Percentiles rank a stretch among this genome's conserved stretches.
Conservation (phyloP, 108 stramenopile genomes). For the Cyclotella choctawhatcheeana region DNA sequence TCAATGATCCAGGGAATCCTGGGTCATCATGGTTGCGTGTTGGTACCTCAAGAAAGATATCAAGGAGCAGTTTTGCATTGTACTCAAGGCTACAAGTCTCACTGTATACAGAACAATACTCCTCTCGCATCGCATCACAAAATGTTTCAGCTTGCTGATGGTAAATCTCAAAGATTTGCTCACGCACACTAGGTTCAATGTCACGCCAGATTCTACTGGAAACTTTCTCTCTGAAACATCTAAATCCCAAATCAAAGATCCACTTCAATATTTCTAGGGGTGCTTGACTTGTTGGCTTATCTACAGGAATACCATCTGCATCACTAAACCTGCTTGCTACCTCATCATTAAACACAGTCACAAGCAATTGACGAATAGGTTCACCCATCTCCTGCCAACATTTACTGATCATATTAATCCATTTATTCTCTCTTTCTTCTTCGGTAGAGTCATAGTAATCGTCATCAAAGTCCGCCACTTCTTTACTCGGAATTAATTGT, state of each 20-base stretch:
- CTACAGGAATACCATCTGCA: neutral
- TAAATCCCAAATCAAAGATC: neutral
- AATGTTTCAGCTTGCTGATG: neutral
- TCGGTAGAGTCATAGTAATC: too few relatives aligned
- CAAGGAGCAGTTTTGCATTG: neutral
- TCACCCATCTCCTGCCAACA: neutral
- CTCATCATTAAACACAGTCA: neutral
- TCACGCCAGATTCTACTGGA: neutral
- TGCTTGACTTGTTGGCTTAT: neutral
- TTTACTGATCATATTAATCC: too few relatives aligned
- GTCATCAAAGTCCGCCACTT: too few relatives aligned
- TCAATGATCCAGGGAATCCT: too few relatives aligned
- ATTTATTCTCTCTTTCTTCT: too few relatives aligned
- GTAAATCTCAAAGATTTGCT: neutral
- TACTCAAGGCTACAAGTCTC: neutral
- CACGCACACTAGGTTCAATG: neutral
- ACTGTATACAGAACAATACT: neutral
- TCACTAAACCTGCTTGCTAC: neutral
- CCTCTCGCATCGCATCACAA: neutral
- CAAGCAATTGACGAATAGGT: slow-evolving; percentile 2
- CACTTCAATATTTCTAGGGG: neutral
- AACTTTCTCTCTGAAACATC: neutral
- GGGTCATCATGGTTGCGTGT: neutral
- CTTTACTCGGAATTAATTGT: neutral
- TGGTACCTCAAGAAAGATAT: neutral